These are phyloP conservation scores for Lineolata rhizophorae DNA, from an alignment of 495 filamentous ascomycete species.

Conservation along the genomic window DNA sequence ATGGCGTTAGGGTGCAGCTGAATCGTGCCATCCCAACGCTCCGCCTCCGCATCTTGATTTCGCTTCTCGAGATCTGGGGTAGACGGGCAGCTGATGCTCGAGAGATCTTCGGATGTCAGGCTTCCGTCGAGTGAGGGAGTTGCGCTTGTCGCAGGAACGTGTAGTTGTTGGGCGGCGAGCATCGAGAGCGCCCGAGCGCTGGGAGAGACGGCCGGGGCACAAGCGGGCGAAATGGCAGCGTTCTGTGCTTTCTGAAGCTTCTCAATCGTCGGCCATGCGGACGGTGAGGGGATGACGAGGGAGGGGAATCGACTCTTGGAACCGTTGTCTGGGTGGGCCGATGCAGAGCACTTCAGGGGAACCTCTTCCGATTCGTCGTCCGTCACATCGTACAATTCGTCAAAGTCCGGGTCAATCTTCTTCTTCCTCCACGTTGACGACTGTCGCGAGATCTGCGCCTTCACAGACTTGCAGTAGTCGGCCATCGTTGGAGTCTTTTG, in stretches of 20 bases:
- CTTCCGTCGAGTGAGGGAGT: conserved; percentile 80
- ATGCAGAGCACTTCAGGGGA: conserved; percentile 19
- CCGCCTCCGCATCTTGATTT: conserved; percentile 26
- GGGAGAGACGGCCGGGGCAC: conserved; percentile 44
- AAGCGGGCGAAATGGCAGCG: not conserved
- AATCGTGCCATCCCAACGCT: conserved; percentile 35
- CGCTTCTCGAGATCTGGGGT: conserved; percentile 46
- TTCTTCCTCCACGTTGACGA: no score
- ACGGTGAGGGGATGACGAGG: conserved; percentile 49
- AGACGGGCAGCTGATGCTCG: conserved; percentile 50
- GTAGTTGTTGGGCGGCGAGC: conserved; percentile 29
- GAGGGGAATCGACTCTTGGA: conserved; percentile 32
- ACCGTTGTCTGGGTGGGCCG: conserved; percentile 20
- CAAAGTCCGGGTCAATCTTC: conserved; percentile 42
- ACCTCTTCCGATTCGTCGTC: conserved; percentile 39
- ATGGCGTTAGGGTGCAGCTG: conserved; percentile 58
- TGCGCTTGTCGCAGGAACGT: conserved; percentile 48
- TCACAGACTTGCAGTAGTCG: no score
- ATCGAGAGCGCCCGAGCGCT: conserved; percentile 50
- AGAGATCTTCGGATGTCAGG: conserved; percentile 65
- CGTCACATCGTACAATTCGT: conserved; percentile 70
- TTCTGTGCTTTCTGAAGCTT: conserved; percentile 21
- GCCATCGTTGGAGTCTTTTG: no score
- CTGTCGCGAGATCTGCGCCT: no score
- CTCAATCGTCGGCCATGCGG: conserved; percentile 31